These are phyloP conservation scores for Fusarium hainanense DNA, from an alignment of 2,329 filamentous ascomycete species.

Conservation along the genomic window DNA sequence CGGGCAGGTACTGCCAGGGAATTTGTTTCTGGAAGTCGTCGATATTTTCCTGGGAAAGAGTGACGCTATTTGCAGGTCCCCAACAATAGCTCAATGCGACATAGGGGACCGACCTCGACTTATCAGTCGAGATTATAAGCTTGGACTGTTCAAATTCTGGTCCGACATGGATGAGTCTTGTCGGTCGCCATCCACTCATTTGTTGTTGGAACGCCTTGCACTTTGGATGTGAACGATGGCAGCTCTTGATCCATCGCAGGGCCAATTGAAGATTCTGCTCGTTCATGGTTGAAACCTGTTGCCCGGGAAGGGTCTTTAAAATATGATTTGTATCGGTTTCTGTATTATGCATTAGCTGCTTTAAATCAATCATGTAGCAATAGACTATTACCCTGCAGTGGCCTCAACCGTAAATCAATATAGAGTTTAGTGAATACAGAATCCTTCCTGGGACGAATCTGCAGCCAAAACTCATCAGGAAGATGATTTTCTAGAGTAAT, in stretches of 20 bases:
- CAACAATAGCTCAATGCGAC: constrained; percentile 5
- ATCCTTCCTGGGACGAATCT: background rate
- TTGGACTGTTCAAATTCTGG: background rate
- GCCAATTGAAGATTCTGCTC: background rate
- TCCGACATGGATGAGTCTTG: background rate
- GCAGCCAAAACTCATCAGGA: background rate
- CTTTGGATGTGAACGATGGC: background rate
- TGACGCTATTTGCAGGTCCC: background rate
- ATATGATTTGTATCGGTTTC: background rate
- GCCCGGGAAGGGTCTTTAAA: rapidly evolving
- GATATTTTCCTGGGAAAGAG: background rate
- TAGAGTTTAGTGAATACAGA: background rate
- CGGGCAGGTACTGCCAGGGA: rapidly evolving
- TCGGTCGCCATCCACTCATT: background rate
- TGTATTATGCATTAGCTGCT: background rate
- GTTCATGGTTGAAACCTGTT: background rate
- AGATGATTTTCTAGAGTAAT: background rate
- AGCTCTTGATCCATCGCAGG: background rate
- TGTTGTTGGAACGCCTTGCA: background rate
- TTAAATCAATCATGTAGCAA: rapidly evolving
- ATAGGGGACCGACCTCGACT: rapidly evolving
- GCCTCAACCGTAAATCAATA: background rate
- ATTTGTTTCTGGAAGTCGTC: background rate
- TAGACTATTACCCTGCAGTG: background rate
- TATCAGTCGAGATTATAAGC: background rate